These are phyloP conservation scores for Trifolium fragiferum DNA, from an alignment of 306 rosid genomes.

Conservation along the genomic window DNA sequence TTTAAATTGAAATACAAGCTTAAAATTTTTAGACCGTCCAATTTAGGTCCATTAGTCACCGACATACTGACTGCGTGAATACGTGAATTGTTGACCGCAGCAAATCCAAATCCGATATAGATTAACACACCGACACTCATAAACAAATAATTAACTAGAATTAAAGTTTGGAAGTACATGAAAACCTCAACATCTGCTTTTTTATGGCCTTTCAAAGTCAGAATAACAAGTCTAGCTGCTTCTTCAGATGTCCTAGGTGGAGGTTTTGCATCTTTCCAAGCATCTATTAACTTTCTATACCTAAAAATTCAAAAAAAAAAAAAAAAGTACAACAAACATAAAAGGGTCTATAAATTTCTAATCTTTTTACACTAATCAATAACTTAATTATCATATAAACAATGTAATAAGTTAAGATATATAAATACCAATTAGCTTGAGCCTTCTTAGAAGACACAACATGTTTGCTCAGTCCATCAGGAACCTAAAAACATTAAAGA, in stretches of 20 bases:
- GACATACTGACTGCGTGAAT: neutral
- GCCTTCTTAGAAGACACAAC: constrained; percentile 89
- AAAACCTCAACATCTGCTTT: constrained; percentile 90
- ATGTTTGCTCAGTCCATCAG: constrained; percentile 72
- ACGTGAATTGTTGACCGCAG: neutral
- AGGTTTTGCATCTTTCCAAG: constrained; percentile 75
- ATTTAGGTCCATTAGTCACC: too few relatives aligned
- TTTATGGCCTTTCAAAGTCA: constrained; percentile 69
- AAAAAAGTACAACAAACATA: neutral
- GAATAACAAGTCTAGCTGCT: constrained; percentile 71
- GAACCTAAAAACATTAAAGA: constrained; percentile 58
- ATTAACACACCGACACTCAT: neutral
- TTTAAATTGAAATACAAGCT: neutral
- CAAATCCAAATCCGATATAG: neutral
- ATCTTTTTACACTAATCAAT: neutral
- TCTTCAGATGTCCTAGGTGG: constrained; percentile 87
- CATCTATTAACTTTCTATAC: constrained; percentile 81
- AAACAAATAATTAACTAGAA: neutral
- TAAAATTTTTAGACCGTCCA: neutral
- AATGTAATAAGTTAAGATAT: neutral
- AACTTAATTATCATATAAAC: neutral
- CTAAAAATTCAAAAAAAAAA: constrained; percentile 46
- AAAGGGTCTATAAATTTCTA: neutral
- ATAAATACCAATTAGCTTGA: constrained; percentile 80
- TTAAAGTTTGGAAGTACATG: constrained; percentile 23